Evolutionary conservation across 2,329 filamentous ascomycete species (phyloP).

Genomic region (Aspergillus pseudotamarii): DNA sequence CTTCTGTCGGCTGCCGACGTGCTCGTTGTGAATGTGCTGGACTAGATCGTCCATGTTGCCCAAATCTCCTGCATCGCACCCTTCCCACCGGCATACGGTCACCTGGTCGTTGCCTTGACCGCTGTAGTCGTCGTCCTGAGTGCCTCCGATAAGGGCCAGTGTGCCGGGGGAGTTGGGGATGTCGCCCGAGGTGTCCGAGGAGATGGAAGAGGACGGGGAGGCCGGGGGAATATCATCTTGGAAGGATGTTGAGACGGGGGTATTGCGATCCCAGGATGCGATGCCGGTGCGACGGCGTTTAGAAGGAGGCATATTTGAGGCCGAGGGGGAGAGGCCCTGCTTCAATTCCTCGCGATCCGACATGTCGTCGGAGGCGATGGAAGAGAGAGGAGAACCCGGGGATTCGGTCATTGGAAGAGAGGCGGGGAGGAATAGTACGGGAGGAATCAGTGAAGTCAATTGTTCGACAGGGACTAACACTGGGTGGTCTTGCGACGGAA

Average conservation of each 20-base stretch:
- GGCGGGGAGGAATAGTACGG: conserved; percentile 1
- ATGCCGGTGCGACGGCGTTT: conserved; percentile 52
- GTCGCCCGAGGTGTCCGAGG: conserved; percentile 86
- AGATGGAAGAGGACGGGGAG: conserved; percentile 70
- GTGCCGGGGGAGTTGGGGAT: conserved; percentile 71
- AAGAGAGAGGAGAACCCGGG: conserved; percentile 65
- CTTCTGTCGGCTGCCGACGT: conserved; percentile 90
- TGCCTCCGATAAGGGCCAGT: conserved; percentile 42
- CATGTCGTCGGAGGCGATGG: conserved; percentile 65
- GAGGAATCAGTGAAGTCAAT: conserved; percentile 2
- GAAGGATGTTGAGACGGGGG: conserved; percentile 49
- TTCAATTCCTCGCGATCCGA: conserved; percentile 58
- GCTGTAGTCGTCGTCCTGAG: conserved; percentile 64
- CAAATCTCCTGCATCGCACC: conserved; percentile 70
- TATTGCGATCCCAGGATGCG: conserved; percentile 52
- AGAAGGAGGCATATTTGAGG: conserved; percentile 47
- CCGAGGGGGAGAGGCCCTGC: conserved; percentile 52
- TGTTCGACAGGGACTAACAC: neutral
- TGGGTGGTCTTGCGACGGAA: neutral
- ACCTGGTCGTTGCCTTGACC: conserved; percentile 74
- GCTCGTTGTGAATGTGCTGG: conserved; percentile 85
- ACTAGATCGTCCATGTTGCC: conserved; percentile 81
- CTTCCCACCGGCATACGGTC: conserved; percentile 76
- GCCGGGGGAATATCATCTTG: conserved; percentile 44
- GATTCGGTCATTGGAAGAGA: conserved; percentile 53